Base-by-base conservation (phyloP, 768 basidiomycete genomes). In the Lactifluus pinguis region DNA sequence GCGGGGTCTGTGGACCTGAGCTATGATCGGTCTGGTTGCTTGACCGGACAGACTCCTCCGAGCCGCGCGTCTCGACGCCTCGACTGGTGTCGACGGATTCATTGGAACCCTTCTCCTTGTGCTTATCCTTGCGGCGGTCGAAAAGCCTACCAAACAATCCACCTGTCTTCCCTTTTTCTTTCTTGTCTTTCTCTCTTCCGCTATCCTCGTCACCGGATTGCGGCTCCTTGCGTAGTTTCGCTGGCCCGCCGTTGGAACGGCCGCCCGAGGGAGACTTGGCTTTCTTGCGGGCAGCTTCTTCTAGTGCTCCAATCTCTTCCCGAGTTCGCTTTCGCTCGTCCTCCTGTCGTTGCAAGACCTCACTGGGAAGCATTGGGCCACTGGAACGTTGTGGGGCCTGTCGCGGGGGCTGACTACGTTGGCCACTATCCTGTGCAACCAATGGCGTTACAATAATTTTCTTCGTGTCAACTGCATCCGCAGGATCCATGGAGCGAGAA, bases 381-480 rank as follows among this genome's bases (percentile, higher is more conserved):
- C 36, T 51, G 50, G 56, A 34, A 14, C 54, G 66, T 29, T 57
- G 45, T 61, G 69, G 66, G 15, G 51, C 42, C 25, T 63, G 60
- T 14, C 59, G 50, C 39, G 60, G 50, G 10, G 32, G 47, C n/a
- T 53, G 53, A 34, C 47, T 41, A 34, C 51, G 66, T 34, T 74
- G 77, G 34, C 73, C 77, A 15, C 69, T 68, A 17, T 82, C 83
- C 15, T 87, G 84, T 11, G 84, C 88, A 21, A 95, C 83, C 1
- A 80, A 76, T 1, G 93, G 93, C 0, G 92, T 95, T 59, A 82
- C 84, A 10, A 83, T 86, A 57, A 93, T 76, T 65, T 89, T 85
- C 57, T 81, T 80, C 6, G 92, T 93, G 69, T 90, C 93, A 1
- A 76, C 81, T 6, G 75, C 81, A 53, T 87, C 83, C 1, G 81